A percentile compares a stretch with the other conserved stretches of the same genome.
Evolutionary conservation across 2,329 filamentous ascomycete genomes (phyloP).

Genomic region (Fusarium armeniacum): DNA sequence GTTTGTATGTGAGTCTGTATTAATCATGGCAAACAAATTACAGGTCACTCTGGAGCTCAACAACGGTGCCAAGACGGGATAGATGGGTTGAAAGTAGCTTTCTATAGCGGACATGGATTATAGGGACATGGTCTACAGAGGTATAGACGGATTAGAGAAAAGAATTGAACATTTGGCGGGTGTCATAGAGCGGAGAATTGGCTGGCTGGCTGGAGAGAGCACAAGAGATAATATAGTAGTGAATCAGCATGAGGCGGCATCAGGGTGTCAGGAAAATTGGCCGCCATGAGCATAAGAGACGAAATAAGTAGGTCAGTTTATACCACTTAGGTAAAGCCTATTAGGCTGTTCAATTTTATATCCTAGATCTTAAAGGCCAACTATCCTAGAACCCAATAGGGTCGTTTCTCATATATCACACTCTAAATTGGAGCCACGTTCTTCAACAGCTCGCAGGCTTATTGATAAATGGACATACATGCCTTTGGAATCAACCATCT

Average conservation of each 20-base stretch:
- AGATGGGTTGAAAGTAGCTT: constrained; percentile 15
- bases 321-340: too few relatives aligned
- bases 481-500: constrained; percentile 8
- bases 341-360: too few relatives aligned
- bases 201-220: background rate
- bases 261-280: too few relatives aligned
- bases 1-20: background rate
- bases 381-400: too few relatives aligned
- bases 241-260: background rate
- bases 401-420: background rate
- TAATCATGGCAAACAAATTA: background rate
- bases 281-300: too few relatives aligned
- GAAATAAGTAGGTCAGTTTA: too few relatives aligned
- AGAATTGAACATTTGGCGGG: constrained; percentile 8
- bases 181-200: background rate
- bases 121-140: constrained; percentile 18
- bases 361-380: too few relatives aligned
- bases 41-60: constrained; percentile 50
- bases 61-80: constrained; percentile 41
- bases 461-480: constrained; percentile 8
- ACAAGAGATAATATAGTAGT: background rate
- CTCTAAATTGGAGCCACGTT: background rate
- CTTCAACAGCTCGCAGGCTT: background rate
- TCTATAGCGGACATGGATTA: constrained; percentile 10
- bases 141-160: constrained; percentile 24